A percentile compares a stretch with the other conserved stretches of the same genome.
Conservation (phyloP, 139 green algal genomes). For the Picochlorum costavermella region DNA sequence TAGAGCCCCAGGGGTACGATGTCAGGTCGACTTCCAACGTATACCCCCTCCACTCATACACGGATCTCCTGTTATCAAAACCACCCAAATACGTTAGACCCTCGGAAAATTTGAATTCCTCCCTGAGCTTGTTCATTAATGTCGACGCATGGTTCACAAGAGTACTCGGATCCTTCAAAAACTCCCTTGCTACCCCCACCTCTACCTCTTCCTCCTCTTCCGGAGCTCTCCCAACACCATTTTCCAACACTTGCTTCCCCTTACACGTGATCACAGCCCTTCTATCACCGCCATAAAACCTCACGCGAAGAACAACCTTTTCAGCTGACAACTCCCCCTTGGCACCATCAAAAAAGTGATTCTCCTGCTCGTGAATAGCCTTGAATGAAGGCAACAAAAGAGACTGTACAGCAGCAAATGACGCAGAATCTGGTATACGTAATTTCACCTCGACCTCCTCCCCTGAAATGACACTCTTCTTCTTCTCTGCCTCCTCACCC, state of each 20-base stretch:
- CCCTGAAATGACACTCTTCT: not conserved
- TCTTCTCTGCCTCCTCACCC: conserved; percentile 1
- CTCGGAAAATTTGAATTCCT: conserved; percentile 28
- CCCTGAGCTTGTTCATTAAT: conserved; percentile 14
- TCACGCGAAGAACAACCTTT: conserved; percentile 61
- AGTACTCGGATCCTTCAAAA: conserved; percentile 42
- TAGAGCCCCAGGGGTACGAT: conserved; percentile 67
- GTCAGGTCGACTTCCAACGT: conserved; percentile 88
- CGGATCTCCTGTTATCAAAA: conserved; percentile 78
- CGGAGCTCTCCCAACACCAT: conserved; percentile 67
- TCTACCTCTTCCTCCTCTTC: conserved; percentile 69
- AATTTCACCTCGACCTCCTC: conserved; percentile 91
- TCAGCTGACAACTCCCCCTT: conserved; percentile 60
- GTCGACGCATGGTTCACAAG: conserved; percentile 42
- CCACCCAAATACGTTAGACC: conserved; percentile 71
- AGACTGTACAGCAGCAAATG: conserved; percentile 49
- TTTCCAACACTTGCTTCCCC: conserved; percentile 61
- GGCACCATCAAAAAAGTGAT: conserved; percentile 91
- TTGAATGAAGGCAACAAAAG: conserved; percentile 45
- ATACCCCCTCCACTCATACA: conserved; percentile 67
- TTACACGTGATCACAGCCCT: conserved; percentile 82
- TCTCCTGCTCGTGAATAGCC: conserved; percentile 72
- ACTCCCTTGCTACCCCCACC: conserved; percentile 32
- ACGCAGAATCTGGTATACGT: conserved; percentile 49
- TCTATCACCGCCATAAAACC: conserved; percentile 74